Evolutionary conservation across 345 rosid genomes (phyloP).

Genomic region (Citrus unshiu): DNA sequence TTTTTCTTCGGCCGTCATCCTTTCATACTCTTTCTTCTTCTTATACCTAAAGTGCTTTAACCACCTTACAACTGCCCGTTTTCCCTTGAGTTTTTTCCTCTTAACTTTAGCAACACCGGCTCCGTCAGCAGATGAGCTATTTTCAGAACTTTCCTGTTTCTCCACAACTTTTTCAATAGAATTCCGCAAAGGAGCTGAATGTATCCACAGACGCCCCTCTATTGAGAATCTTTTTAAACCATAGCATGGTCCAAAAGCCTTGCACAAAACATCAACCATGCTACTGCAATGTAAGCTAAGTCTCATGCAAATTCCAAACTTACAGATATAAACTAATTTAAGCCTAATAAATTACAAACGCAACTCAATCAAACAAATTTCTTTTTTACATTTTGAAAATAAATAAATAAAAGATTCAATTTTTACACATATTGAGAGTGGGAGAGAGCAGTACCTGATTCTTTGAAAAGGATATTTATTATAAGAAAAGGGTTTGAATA

Average conservation of each 20-base stretch:
- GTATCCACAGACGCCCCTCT: constrained; percentile 38
- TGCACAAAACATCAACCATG: constrained; percentile 51
- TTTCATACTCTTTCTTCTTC: constrained; percentile 84
- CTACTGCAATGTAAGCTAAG: constrained; percentile 48
- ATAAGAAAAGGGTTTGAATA: not conserved
- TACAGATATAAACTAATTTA: not conserved
- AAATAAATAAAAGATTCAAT: not conserved
- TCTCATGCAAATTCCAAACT: not conserved
- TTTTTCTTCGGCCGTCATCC: constrained; percentile 90
- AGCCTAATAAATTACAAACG: not conserved
- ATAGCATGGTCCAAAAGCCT: constrained; percentile 37
- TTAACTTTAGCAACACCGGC: constrained; percentile 34
- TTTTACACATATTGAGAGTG: not conserved
- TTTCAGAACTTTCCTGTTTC: constrained; percentile 19
- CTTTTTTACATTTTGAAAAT: not conserved
- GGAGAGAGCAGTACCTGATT: constrained; percentile 30
- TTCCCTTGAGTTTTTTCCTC: constrained; percentile 81
- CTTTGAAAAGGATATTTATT: constrained; percentile 1
- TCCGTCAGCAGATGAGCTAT: constrained; percentile 20
- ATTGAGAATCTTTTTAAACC: constrained; percentile 12
- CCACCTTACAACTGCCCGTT: constrained; percentile 90
- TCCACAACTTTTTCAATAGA: constrained; percentile 23
- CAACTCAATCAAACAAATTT: not conserved
- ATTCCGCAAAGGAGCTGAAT: constrained; percentile 29
- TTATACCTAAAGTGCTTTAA: constrained; percentile 86